Evolutionary conservation across 306 rosid genomes (phyloP), one percentile per base, ranked within the genome.

Genomic region (Cotoneaster glaucophyllus): DNA sequence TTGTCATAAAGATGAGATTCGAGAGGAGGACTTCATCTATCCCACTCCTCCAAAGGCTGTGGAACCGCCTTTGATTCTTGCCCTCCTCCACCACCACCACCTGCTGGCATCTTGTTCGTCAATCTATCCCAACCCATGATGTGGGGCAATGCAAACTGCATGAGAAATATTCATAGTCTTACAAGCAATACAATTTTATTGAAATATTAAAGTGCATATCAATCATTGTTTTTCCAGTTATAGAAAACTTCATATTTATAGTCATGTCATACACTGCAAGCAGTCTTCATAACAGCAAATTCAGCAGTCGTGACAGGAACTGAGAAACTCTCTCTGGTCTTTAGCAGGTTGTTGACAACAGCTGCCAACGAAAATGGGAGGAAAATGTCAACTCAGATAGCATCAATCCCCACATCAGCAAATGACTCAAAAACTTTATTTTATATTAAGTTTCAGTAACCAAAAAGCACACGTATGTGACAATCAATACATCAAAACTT

Each of bases 131-230:
- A 94, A 50, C 97, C 97, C 87, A 94, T 85, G 73, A 94, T 87
- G 87, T 84, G 93, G 43, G 97, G 98, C 79, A 94, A 81, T 11
- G 90, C 97, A 83, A 88, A 94, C 98, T 94, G 90, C 80, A 79
- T 28, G 37, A 58, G 25, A 79, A 37, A 65, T 4, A 61, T 61
- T 59, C 28, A 3, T 25, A 11, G 2, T 61, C 26, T 61, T 25
- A 11, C 65, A 61, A 13, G 8, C 64, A 12, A 74, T 70, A 21
- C 11, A 59, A 25, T 31, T 74, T 14, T 11, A 58, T 68, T 21
- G 37, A 39, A 69, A 28, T 18, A 21, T 5, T 17, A 17, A 39
- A 77, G 69, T 6, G 31, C 22, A 56, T 43, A 39, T 32, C 52
- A 54, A 67, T 50, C 32, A 22, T 57, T n/a, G 45, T 53, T 17